These are phyloP conservation scores for Xylaria sp. DNA, from an alignment of 2,329 filamentous ascomycete species.

Conservation along the genomic window DNA sequence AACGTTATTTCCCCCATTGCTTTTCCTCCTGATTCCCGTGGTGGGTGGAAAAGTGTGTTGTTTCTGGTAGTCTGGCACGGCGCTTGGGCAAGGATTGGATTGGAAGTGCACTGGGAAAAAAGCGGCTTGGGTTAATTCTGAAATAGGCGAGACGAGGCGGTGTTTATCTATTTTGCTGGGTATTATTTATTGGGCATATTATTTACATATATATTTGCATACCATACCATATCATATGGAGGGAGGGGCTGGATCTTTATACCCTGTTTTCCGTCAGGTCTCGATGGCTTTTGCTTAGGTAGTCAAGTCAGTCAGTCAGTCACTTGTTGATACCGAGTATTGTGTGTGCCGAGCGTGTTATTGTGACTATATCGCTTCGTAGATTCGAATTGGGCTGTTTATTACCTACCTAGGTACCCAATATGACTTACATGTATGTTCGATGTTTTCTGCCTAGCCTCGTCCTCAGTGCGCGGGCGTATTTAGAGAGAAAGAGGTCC, in stretches of 20 bases:
- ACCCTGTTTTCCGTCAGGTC: slow-evolving; percentile 16
- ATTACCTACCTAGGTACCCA: neutral
- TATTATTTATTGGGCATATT: slow-evolving; percentile 15
- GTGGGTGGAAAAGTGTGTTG: neutral
- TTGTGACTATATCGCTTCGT: slow-evolving; percentile 14
- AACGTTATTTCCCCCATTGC: too few species aligned
- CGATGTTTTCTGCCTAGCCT: neutral
- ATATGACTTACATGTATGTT: neutral
- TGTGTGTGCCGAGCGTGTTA: slow-evolving; percentile 9
- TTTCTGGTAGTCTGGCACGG: neutral
- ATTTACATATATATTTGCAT: slow-evolving; percentile 3
- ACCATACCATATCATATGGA: neutral
- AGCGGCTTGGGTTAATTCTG: neutral
- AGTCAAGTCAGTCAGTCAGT: neutral
- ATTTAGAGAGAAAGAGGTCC: neutral
- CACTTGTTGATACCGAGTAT: neutral
- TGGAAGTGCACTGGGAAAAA: neutral
- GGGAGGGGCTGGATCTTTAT: slow-evolving; percentile 17
- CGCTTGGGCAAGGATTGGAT: neutral
- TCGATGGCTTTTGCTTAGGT: slow-evolving; percentile 18
- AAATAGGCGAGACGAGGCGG: neutral
- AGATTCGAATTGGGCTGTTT: neutral
- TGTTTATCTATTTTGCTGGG: slow-evolving; percentile 11
- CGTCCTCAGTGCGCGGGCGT: neutral
- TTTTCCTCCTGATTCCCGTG: neutral